Evolutionary conservation across 345 rosid genomes (phyloP), one percentile per base, ranked within the genome.

Genomic region (Abelmoschus esculentus): DNA sequence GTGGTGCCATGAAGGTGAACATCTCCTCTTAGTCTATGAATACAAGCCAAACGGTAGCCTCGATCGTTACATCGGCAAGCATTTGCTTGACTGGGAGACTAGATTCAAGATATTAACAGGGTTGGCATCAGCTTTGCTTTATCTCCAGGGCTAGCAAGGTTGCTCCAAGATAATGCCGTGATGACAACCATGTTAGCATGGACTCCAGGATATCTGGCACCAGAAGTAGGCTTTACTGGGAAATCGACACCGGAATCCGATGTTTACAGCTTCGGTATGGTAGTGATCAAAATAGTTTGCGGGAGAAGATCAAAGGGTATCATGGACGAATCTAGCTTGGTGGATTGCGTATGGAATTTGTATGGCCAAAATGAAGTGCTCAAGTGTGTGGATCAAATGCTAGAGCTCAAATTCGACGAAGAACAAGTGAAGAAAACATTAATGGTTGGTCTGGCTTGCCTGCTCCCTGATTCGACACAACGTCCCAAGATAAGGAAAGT

Each of bases 61-160:
- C 12, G 86, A 80, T 59, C 76, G 60, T 53, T 80, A 57, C 71
- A 77, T 77, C 2, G 80, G 82, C 46, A 78, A 65, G 70, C 3
- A 14, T 1, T 59, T 3, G 17, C 66, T 76, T 0, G 78, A 67
- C 8, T 81, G 82, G 85, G 49, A 63, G 38, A 79, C 74, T 5
- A 69, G 80, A 44, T 65, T 72, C 56, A 52, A 76, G 7, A 78
- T 84, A 14, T 29, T 82, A 44, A 70, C 62, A 13, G 82, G 85
- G 2, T 49, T 76, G 15, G 82, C 87, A 18, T 80, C 80, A 0
- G 76, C 87, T 13, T 65, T 82, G n/a, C 82, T 76, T 14, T 81
- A 80, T 70, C 82, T 84, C 54, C 82, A 82, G 79, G 81, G 14
- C 80, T 84, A 0, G 83, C 85, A 0, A 71, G 85, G 36, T 60